Conservation (phyloP, 75 land plant species). For the Pinus tabuliformis region DNA sequence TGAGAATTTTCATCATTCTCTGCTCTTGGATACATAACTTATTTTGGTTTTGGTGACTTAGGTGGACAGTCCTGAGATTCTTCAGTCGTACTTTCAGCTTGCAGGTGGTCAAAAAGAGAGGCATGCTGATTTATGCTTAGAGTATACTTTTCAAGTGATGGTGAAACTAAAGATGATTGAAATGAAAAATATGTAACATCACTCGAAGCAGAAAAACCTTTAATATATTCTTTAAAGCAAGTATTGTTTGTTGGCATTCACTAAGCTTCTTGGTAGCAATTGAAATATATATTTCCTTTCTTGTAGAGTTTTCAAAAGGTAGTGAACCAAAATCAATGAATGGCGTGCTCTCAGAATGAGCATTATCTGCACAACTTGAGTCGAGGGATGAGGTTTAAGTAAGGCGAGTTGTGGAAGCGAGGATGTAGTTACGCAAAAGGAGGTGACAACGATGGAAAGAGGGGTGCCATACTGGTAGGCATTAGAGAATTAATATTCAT, state of each 20-base stretch:
- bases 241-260: conserved; percentile 85
- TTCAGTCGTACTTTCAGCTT: conserved; percentile 25
- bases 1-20: conserved; percentile 7
- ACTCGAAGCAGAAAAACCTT: conserved; percentile 57
- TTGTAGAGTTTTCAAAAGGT: conserved; percentile 12
- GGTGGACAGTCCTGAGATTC: conserved; percentile 14
- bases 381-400: conserved; percentile 9
- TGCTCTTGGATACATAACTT: conserved; percentile 14
- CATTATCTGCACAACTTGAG: conserved; percentile 15
- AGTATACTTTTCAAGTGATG: conserved; percentile 6
- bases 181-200: conserved; percentile 30
- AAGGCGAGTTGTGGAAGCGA: too few species aligned
- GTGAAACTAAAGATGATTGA: background rate
- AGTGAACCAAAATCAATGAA: background rate
- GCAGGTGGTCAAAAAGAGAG: conserved; percentile 22
- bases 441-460: too few species aligned
- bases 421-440: too few species aligned
- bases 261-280: conserved; percentile 76
- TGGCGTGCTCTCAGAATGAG: conserved; percentile 6
- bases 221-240: conserved; percentile 75
- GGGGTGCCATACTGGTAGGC: too few species aligned
- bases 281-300: conserved; percentile 68
- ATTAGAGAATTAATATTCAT: too few species aligned
- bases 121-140: background rate
- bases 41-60: conserved; percentile 25